Evolutionary conservation across 768 basidiomycete species (phyloP).

Genomic region (Mycena olivaceomarginata): DNA sequence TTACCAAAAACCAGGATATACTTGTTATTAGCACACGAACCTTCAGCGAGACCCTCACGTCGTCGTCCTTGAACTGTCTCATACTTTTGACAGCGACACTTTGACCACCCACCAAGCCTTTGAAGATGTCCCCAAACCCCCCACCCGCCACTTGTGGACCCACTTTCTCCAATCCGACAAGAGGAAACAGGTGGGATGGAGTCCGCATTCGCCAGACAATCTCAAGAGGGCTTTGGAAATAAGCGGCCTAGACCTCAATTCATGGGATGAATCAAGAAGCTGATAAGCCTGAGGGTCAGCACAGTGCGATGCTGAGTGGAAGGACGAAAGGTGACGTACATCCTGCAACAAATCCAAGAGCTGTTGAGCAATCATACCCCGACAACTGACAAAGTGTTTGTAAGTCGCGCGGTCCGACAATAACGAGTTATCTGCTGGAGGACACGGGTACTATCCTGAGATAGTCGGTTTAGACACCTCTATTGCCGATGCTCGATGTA

Average conservation of each 20-base stretch:
- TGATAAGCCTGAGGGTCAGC: neutral
- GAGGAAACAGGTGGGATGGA: neutral
- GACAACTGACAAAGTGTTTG: slow-evolving; percentile 1
- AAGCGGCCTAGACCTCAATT: neutral
- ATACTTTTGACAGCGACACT: neutral
- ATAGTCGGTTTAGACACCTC: neutral
- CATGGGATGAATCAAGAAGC: neutral
- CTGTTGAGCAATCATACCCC: neutral
- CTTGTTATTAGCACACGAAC: too few species aligned
- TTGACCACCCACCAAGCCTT: neutral
- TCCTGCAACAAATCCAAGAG: neutral
- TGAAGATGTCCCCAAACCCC: neutral
- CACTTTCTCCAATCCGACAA: neutral
- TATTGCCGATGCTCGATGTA: too few species aligned
- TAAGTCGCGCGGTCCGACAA: neutral
- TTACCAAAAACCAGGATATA: too few species aligned
- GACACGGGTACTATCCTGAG: neutral
- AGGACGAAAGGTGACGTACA: neutral
- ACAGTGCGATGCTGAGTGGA: neutral
- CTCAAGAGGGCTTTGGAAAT: neutral
- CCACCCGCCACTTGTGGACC: neutral
- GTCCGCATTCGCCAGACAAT: neutral
- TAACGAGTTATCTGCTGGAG: neutral
- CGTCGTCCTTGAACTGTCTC: neutral
- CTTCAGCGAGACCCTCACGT: neutral